Evolutionary conservation across 768 basidiomycete species (phyloP), one percentile per base, ranked within the genome.

Genomic region (Boletellus emodensis): DNA sequence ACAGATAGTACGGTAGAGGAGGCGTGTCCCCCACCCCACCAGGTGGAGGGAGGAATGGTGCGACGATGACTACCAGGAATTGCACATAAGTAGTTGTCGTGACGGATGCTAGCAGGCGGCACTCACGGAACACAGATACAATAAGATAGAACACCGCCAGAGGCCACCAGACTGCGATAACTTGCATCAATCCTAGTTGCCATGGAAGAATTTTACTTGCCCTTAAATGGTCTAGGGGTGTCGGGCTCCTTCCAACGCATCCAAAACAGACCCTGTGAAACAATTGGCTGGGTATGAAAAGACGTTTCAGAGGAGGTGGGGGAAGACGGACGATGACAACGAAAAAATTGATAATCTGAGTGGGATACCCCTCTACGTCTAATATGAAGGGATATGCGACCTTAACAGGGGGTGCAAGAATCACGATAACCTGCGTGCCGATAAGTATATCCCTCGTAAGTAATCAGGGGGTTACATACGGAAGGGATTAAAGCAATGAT

Each of bases 361-460:
- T 50, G 2, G 82, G 83, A 43, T 69, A 67, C 33, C 63, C 65
- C 51, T 80, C 74, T 12, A 83, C 71, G 48, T 83, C 80, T 4
- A 84, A 69, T 46, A 83, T 83, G 53, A 83, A 84, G 0, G 81
- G 80, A 58, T 83, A 83, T 0, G 71, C 82, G 10, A 82, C 73
- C 4, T 61, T 52, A 3, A 75, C 71, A 1, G 82, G 81, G 0
- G 81, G 81, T 1, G 60, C 81, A 39, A 82, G 59, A 43, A 82
- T 82, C 40, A 82, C 69, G 37, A 82, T 76, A 74, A 32, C 72
- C 80, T 63, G 32, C 60, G 70, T 13, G 4, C 18, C 10, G 30
- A 30, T 30, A 11, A 30, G 30, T 7, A 26, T 30, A 7, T 7
- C 24, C 12, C 14, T 9, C 2, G 5, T 4, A 33, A 9, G 24